phyloP scores from a whole-genome alignment of 768 basidiomycete species.

The Amanita polypyramis region DNA sequence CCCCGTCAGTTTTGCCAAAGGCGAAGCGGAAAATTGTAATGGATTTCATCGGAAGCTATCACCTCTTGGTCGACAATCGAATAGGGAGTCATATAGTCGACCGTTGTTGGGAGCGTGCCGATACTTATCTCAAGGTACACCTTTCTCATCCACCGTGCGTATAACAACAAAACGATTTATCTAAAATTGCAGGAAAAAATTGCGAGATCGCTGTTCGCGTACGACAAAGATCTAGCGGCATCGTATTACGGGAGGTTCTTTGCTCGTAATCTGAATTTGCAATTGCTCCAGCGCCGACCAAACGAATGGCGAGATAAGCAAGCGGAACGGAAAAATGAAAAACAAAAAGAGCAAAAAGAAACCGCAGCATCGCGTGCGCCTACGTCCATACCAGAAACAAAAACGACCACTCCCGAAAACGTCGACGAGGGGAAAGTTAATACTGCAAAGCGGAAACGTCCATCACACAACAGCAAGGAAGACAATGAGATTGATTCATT shows the following conservation, averaged over 20 bases:
- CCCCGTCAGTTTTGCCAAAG: conserved; percentile 51
- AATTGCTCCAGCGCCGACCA: conserved; percentile 66
- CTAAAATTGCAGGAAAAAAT: conserved; percentile 69
- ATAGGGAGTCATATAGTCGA: conserved; percentile 88
- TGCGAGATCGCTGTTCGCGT: conserved; percentile 62
- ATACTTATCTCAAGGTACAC: conserved; percentile 84
- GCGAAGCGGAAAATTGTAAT: conserved; percentile 63
- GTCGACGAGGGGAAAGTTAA: too few species aligned
- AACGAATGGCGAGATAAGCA: conserved; percentile 80
- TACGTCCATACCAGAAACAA: too few species aligned
- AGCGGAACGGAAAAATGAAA: conserved; percentile 27
- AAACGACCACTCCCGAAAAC: too few species aligned
- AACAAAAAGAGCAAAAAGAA: conserved; percentile 14
- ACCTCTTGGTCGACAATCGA: conserved; percentile 75
- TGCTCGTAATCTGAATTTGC: conserved; percentile 63
- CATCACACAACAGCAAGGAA: conserved; percentile 21
- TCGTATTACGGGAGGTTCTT: conserved; percentile 89
- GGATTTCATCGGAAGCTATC: conserved; percentile 70
- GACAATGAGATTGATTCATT: conserved; percentile 73
- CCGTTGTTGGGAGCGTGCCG: conserved; percentile 85
- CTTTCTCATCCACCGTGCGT: conserved; percentile 1
- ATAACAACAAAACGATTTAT: conserved; percentile 3
- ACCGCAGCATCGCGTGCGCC: too few species aligned
- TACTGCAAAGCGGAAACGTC: conserved; percentile 31
- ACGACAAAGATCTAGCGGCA: conserved; percentile 61